Evolutionary conservation across 2,329 filamentous ascomycete species (phyloP), one percentile per base, ranked within the genome.

Genomic region (Immersiporthe knoxdaviesiana): DNA sequence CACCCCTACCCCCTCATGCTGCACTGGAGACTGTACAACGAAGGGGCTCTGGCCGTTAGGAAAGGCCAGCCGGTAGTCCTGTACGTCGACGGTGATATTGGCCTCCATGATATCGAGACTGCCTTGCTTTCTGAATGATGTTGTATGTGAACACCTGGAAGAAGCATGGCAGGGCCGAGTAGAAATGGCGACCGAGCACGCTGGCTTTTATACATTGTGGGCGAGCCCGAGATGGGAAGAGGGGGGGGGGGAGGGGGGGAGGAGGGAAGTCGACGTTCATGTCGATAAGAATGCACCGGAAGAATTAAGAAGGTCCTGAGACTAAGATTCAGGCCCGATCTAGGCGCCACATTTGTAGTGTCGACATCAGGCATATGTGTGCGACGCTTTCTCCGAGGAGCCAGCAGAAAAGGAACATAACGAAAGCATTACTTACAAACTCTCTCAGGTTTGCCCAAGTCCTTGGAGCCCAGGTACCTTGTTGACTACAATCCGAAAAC

Each of bases 61-160:
- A 47, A 66, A 59, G 37, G 24, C 37, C 21, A 67, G 63, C 12
- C 66, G 62, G 60, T 70, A 68, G 39, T 63, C 54, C 21, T 63
- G 66, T n/a, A 70, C 63, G 50, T 68, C 62, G 30, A 70, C 44
- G 39, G 69, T 68, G 50, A 68, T 66, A 1, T 41, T 60, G 21
- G 60, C 18, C 62, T 65, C 30, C 69, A 70, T 70, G 41, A 16
- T 50, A 18, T n/a, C n/a, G n/a, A n/a, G 30, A 16, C 52, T 30
- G 37, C 37, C n/a, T n/a, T n/a, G n/a, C n/a, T n/a, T n/a, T 14
- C 27, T 35, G n/a, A n/a, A 35, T 4, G 35, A 35, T 35, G 50
- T 2, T 16, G 50, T 27, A 12, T 30, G 18, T 32, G 27, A 18
- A 32, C 1, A 56, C 27, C 27, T 18, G 27, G 24, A 18, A 56